A percentile compares a stretch with the other conserved stretches of the same genome.
Evolutionary conservation across 176 grass and related monocot species (phyloP).

Genomic region (Carex littledalei): DNA sequence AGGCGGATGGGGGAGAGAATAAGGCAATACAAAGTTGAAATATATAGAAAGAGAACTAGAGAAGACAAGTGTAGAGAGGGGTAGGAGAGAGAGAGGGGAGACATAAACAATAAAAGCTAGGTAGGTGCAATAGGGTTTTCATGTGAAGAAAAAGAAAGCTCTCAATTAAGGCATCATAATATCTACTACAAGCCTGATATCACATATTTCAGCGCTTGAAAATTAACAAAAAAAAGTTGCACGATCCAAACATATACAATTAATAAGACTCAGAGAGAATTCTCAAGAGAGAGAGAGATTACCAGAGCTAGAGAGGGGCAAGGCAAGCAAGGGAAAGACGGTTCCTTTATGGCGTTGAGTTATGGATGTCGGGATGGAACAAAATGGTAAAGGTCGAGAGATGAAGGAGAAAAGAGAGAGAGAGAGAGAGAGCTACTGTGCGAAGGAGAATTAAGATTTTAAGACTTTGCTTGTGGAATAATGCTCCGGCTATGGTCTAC

Average conservation of each 20-base stretch:
- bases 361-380: background rate
- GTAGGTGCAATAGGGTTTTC: slow-evolving; percentile 32
- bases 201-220: slow-evolving; percentile 1
- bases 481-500: background rate
- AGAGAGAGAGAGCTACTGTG: background rate
- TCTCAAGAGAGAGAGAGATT: background rate
- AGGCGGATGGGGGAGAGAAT: background rate
- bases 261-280: background rate
- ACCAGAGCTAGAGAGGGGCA: background rate
- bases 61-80: background rate
- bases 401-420: background rate
- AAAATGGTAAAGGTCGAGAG: slow-evolving; percentile 1
- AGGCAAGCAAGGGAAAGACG: background rate
- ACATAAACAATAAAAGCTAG: slow-evolving; percentile 25
- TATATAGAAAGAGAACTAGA: slow-evolving; percentile 17
- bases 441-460: background rate
- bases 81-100: background rate
- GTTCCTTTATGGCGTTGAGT: background rate
- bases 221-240: background rate
- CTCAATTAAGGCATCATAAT: slow-evolving; percentile 23
- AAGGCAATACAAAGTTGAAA: background rate
- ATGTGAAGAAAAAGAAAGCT: slow-evolving; percentile 21
- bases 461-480: background rate
- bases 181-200: background rate
- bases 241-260: slow-evolving; percentile 13